Evolutionary conservation across 441 rosid species (phyloP).

Genomic region (Populus hybrid): DNA sequence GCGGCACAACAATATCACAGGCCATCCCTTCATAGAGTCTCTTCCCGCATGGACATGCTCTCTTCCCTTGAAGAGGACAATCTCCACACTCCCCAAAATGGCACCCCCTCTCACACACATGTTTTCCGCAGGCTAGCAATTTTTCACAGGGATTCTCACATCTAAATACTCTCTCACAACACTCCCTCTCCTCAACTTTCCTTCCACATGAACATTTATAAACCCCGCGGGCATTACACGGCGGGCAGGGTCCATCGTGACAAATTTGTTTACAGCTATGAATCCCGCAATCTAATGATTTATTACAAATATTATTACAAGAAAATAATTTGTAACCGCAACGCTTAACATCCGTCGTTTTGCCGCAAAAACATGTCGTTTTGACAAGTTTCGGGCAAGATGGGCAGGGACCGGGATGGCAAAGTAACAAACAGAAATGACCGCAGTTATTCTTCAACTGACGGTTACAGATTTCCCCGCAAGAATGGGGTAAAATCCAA

Average conservation of each 20-base stretch:
- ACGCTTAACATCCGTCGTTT: constrained; percentile 58
- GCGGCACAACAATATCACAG: constrained; percentile 65
- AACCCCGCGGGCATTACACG: constrained; percentile 54
- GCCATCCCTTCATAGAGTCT: constrained; percentile 68
- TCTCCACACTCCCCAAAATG: constrained; percentile 71
- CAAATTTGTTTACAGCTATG: constrained; percentile 65
- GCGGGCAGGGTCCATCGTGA: constrained; percentile 73
- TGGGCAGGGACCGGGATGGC: constrained; percentile 93
- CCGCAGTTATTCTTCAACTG: constrained; percentile 65
- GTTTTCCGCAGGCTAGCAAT: constrained; percentile 64
- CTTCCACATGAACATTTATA: constrained; percentile 62
- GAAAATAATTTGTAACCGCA: constrained; percentile 71
- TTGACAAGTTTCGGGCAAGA: constrained; percentile 74
- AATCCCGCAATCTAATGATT: constrained; percentile 46
- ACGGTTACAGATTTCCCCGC: constrained; percentile 74
- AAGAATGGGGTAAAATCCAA: constrained; percentile 89
- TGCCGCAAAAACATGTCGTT: constrained; percentile 60
- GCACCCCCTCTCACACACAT: constrained; percentile 74
- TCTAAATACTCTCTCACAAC: constrained; percentile 62
- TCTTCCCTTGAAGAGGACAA: constrained; percentile 79
- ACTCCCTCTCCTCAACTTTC: constrained; percentile 58
- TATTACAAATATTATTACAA: constrained; percentile 45
- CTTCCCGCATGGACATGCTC: constrained; percentile 88
- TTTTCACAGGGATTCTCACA: constrained; percentile 67
- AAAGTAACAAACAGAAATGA: constrained; percentile 71